A percentile compares a stretch with the other conserved stretches of the same genome.
These are phyloP conservation scores for Cucurbita argyrosperma DNA, from an alignment of 306 rosid genomes.

Conservation along the genomic window DNA sequence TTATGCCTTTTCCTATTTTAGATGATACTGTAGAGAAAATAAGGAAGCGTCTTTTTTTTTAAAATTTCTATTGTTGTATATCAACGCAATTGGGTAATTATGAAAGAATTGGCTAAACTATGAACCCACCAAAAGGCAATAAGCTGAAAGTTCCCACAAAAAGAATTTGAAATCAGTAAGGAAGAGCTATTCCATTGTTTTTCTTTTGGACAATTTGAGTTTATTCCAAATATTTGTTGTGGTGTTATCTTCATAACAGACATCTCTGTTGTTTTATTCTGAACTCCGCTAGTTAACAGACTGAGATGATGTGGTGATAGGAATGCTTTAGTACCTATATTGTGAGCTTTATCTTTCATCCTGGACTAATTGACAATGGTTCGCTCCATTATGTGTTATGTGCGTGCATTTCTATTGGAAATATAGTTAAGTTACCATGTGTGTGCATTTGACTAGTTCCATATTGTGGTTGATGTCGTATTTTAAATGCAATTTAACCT, in stretches of 20 bases:
- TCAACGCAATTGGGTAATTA: neutral
- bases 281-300: neutral
- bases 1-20: neutral
- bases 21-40: neutral
- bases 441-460: neutral
- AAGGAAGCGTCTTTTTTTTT: neutral
- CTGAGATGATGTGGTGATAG: slow-evolving; percentile 1
- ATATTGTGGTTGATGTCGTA: neutral
- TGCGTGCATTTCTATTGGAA: neutral
- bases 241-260: neutral
- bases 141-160: neutral
- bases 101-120: neutral
- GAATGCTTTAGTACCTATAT: neutral
- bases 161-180: neutral
- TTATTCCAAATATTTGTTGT: neutral
- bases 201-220: neutral
- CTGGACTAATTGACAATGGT: neutral
- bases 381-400: neutral
- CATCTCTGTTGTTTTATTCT: neutral
- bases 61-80: neutral
- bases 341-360: neutral
- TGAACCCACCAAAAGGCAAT: neutral
- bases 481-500: neutral
- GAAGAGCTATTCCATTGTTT: neutral
- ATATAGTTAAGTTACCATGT: neutral